A percentile compares a stretch with the other conserved stretches of the same genome.
phyloP scores from a whole-genome alignment of 192 early-diverging fungal genomes.

The Powellomyces hirtus region DNA sequence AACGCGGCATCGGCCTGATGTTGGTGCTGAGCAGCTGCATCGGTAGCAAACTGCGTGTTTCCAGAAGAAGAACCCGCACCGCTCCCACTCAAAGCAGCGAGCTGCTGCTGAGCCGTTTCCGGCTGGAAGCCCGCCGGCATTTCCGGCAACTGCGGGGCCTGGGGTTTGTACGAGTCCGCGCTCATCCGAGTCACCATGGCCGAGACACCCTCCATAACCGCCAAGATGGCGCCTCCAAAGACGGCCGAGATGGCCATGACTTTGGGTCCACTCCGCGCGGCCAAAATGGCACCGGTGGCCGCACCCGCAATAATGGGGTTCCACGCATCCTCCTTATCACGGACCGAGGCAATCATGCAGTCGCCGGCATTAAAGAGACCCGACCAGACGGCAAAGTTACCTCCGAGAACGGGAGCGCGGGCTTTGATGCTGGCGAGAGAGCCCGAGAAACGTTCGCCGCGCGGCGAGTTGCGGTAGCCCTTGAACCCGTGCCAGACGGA shows the following conservation, averaged over 20 bases:
- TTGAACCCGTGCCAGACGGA: conserved; percentile 97
- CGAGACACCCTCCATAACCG: conserved; percentile 93
- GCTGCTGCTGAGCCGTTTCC: conserved; percentile 22
- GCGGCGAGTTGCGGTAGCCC: conserved; percentile 97
- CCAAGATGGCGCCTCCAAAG: conserved; percentile 89
- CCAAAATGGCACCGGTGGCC: conserved; percentile 91
- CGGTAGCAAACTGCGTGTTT: background rate
- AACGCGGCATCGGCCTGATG: background rate
- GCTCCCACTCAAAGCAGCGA: background rate
- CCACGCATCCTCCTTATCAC: conserved; percentile 99
- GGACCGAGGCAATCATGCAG: conserved; percentile 86
- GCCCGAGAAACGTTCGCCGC: conserved; percentile 87
- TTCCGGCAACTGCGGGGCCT: conserved; percentile 23
- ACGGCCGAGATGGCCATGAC: conserved; percentile 84
- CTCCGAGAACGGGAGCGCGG: conserved; percentile 90
- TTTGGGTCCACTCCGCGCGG: conserved; percentile 79
- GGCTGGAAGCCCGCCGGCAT: conserved; percentile 25
- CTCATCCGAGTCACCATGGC: conserved; percentile 70
- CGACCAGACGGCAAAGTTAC: conserved; percentile 99
- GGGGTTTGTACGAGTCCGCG: conserved; percentile 26
- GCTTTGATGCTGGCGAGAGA: conserved; percentile 86
- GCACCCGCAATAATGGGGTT: conserved; percentile 93
- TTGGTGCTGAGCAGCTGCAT: conserved; percentile 2
- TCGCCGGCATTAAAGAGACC: conserved; percentile 97
- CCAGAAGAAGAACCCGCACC: background rate